Conservation (phyloP, 345 rosid species). For the Brassica nigra region DNA sequence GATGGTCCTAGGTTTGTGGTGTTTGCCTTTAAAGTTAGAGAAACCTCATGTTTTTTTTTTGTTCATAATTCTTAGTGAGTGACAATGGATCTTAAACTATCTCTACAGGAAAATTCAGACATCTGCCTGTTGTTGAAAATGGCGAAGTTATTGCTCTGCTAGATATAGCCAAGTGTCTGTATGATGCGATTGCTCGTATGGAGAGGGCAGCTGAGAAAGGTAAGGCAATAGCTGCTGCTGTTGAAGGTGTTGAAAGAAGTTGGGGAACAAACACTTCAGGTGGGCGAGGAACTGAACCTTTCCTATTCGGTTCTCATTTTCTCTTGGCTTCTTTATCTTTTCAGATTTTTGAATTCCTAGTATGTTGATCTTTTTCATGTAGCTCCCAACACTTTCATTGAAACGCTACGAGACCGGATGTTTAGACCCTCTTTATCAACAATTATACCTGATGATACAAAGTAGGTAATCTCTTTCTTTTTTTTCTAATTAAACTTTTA, state of each 20-base stretch:
- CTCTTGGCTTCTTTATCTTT: background rate
- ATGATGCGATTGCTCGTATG: constrained; percentile 99
- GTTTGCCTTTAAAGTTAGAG: constrained; percentile 13
- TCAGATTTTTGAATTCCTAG: background rate
- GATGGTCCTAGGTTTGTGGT: constrained; percentile 88
- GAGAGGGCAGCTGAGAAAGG: constrained; percentile 99
- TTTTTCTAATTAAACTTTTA: background rate
- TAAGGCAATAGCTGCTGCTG: constrained; percentile 98
- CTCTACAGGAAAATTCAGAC: constrained; percentile 86
- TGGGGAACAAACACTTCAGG: constrained; percentile 89
- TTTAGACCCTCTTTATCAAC: constrained; percentile 92
- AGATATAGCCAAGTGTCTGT: constrained; percentile 94
- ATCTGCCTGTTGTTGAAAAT: constrained; percentile 97
- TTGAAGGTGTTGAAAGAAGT: constrained; percentile 94
- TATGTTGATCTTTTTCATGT: constrained; percentile 32
- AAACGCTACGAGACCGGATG: constrained; percentile 87
- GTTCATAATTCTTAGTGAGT: background rate
- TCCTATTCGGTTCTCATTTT: background rate
- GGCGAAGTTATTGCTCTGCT: constrained; percentile 98
- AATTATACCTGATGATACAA: constrained; percentile 83
- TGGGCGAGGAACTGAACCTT: constrained; percentile 38
- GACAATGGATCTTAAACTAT: background rate
- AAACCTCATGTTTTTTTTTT: background rate
- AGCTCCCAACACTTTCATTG: constrained; percentile 86
- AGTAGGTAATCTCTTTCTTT: constrained; percentile 79